Base-by-base conservation (phyloP, 139 green algal genomes). In the Zygnema cylindricum region DNA sequence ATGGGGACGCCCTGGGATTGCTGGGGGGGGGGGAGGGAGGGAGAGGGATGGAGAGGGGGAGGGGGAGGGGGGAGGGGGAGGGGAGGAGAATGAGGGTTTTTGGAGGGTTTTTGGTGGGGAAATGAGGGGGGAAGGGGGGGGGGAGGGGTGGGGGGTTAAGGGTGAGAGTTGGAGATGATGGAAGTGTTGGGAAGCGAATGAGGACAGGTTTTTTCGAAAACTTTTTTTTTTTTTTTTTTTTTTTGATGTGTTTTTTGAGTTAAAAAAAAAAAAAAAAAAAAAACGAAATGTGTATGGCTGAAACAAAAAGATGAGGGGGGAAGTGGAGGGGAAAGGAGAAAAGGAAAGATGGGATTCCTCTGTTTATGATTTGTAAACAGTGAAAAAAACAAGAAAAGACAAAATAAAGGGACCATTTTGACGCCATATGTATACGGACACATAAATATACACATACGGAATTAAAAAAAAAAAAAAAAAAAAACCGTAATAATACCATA, bases 1-100 rank as follows among this genome's bases (percentile, higher is more conserved):
- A 99, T 96, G 42, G 97, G 96, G 95, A 99, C 96, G 89, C 97
- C 97, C 63, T 98, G 94, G n/a, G 95, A 95, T 22, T 88, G 83
- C 71, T 87, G 71, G 2, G 43, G 49, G n/a, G 78, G 30, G 69
- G 22, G 38, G 69, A 2, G 25, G 78, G 36, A 21, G 36, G 23
- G 42, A 22, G 78, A 49, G 78, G 42, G 39, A 54, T 1, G 16
- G 38, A 2, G 21, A 54, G 38, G 35, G 78, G 25, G 35, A 41
- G 0, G 35, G 78, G 42, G 36, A 22, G 57, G 76, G 78, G 78
- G 71, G 78, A 55, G 78, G 38, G 78, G 71, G 69, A 55, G 35
- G 1, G 2, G 7, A 41, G 1, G 33, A 16, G 77, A 85, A 11
- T 38, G 38, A n/a, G n/a, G n/a, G n/a, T n/a, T n/a, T n/a, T n/a